Evolutionary conservation across 2,329 filamentous ascomycete genomes (phyloP).

Genomic region (Alternaria sp.): DNA sequence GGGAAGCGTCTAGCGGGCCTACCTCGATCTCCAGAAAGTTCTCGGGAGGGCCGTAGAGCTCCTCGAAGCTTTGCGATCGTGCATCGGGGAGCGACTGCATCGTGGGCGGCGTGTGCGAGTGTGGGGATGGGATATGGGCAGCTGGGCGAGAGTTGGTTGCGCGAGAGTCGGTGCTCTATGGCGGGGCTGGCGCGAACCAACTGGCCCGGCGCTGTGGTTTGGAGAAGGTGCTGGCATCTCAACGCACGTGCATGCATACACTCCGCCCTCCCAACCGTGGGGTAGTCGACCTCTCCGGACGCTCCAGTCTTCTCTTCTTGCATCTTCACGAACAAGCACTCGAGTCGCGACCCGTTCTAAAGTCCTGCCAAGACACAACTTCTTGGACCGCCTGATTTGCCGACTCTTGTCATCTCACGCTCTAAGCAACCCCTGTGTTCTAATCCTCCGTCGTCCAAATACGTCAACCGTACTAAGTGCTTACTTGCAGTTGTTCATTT

Average conservation of each 20-base stretch:
- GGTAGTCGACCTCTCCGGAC: too few relatives aligned
- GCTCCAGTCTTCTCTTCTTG: too few relatives aligned
- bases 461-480: neutral
- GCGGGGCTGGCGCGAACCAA: constrained; percentile 27
- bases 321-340: neutral
- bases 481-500: neutral
- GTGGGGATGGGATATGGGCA: neutral
- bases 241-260: constrained; percentile 15
- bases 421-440: neutral
- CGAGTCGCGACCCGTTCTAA: neutral
- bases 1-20: constrained; percentile 23
- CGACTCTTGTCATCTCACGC: neutral
- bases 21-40: constrained; percentile 99
- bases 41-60: constrained; percentile 98
- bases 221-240: constrained; percentile 6
- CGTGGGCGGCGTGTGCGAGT: constrained; percentile 4
- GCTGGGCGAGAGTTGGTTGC: constrained; percentile 12
- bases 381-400: neutral
- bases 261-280: too few relatives aligned
- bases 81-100: constrained; percentile 73
- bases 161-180: constrained; percentile 22
- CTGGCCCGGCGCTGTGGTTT: constrained; percentile 19
- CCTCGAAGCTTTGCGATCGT: constrained; percentile 94
- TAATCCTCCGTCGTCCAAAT: neutral
- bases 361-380: neutral